phyloP scores from a whole-genome alignment of 2,329 filamentous ascomycete genomes.

The Trichoderma koningiopsis region DNA sequence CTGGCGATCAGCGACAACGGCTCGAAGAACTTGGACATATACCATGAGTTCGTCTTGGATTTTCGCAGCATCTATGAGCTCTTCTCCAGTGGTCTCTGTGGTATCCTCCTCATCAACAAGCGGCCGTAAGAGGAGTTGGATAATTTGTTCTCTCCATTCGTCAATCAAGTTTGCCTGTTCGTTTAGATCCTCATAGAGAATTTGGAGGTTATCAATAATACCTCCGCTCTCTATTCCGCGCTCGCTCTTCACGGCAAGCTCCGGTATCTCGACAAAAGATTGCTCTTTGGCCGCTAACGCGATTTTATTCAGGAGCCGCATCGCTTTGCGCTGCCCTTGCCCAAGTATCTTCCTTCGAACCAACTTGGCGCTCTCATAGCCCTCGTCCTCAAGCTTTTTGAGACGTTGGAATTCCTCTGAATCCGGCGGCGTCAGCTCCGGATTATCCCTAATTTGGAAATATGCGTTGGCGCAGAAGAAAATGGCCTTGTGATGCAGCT shows the following conservation, averaged over 20 bases:
- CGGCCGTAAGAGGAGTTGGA: constrained; percentile 70
- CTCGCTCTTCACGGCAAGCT: constrained; percentile 52
- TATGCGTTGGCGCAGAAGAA: constrained; percentile 86
- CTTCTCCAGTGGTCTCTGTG: constrained; percentile 78
- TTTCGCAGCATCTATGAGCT: constrained; percentile 85
- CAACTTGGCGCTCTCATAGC: constrained; percentile 76
- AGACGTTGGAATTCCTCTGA: constrained; percentile 67
- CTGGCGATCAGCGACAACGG: constrained; percentile 76
- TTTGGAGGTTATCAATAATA: constrained; percentile 66
- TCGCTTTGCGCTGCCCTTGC: constrained; percentile 46
- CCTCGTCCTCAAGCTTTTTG: constrained; percentile 69
- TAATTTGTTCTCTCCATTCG: constrained; percentile 72
- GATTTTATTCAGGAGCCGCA: constrained; percentile 63
- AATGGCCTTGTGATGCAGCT: constrained; percentile 76
- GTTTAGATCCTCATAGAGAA: constrained; percentile 68
- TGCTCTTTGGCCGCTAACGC: constrained; percentile 53
- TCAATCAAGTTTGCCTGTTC: constrained; percentile 70
- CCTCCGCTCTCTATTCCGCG: constrained; percentile 73
- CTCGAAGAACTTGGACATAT: constrained; percentile 77
- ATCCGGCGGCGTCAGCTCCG: constrained; percentile 62
- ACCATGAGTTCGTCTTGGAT: constrained; percentile 87
- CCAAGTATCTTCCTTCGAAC: constrained; percentile 79
- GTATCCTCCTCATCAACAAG: constrained; percentile 80
- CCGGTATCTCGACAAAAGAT: constrained; percentile 64
- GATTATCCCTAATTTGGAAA: constrained; percentile 78